A percentile compares a stretch with the other conserved stretches of the same genome.
phyloP scores from a whole-genome alignment of 1,284 basidiomycete species.

The Neolentinus lepideus region DNA sequence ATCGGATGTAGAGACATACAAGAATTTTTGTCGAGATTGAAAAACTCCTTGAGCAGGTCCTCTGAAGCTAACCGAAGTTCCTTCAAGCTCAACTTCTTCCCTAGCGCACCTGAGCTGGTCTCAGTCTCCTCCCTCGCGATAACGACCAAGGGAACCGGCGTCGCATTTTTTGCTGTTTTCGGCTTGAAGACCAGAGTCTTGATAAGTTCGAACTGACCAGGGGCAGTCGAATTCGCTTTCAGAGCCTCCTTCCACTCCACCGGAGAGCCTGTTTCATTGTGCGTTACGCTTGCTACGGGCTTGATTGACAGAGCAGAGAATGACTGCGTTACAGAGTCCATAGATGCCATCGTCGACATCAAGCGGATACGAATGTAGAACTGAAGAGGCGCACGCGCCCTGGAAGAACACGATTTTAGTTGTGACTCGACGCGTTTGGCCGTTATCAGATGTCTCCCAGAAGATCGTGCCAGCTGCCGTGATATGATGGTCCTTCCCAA shows the following conservation, averaged over 20 bases:
- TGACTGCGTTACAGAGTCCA: constrained; percentile 24
- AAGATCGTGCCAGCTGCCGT: constrained; percentile 11
- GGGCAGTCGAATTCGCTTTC: constrained; percentile 37
- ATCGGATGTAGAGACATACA: constrained; percentile 38
- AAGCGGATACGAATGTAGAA: not conserved
- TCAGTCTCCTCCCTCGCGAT: constrained; percentile 82
- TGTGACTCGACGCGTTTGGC: constrained; percentile 25
- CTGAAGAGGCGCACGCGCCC: constrained; percentile 11
- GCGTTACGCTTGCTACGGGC: constrained; percentile 42
- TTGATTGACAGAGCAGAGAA: constrained; percentile 48
- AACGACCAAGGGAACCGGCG: constrained; percentile 81
- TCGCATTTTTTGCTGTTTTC: constrained; percentile 84
- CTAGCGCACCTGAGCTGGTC: constrained; percentile 69
- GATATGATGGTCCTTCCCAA: constrained; percentile 11
- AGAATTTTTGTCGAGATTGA: constrained; percentile 81
- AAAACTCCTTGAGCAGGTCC: constrained; percentile 84
- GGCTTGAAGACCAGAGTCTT: constrained; percentile 89
- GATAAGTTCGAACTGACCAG: constrained; percentile 59
- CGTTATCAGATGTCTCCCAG: constrained; percentile 24
- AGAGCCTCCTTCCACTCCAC: constrained; percentile 64
- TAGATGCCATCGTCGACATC: constrained; percentile 21
- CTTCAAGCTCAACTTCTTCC: constrained; percentile 82
- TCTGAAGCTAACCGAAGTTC: constrained; percentile 86
- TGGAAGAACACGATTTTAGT: not conserved
- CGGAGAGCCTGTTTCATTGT: constrained; percentile 53